A percentile compares a stretch with the other conserved stretches of the same genome.
Evolutionary conservation across 2,329 filamentous ascomycete genomes (phyloP).

Genomic region (Hypoxylon sp.): DNA sequence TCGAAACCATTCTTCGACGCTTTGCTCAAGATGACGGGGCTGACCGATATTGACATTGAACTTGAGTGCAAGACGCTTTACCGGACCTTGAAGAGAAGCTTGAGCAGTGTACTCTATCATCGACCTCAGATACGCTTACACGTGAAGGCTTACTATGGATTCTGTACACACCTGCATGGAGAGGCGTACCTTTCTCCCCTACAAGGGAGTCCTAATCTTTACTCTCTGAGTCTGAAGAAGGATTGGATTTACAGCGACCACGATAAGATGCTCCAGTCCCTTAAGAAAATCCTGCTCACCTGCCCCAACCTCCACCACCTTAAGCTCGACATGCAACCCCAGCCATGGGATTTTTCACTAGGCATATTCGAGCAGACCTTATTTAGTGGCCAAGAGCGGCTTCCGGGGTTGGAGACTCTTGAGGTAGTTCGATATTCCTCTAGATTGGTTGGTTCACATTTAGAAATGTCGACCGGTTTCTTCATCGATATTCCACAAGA

Average conservation of each 20-base stretch:
- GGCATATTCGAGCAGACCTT: neutral
- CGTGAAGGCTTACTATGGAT: neutral
- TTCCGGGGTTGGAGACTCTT: constrained; percentile 1
- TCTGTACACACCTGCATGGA: too few relatives aligned
- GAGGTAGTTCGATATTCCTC: neutral
- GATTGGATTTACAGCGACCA: too few relatives aligned
- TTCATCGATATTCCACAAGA: neutral
- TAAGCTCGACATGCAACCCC: neutral
- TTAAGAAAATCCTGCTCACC: constrained; percentile 8
- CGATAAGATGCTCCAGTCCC: neutral
- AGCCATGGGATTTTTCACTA: neutral
- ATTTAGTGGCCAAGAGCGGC: constrained; percentile 1
- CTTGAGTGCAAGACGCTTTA: neutral
- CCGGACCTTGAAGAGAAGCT: neutral
- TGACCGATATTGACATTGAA: constrained; percentile 9
- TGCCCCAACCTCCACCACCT: constrained; percentile 16
- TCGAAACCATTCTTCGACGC: neutral
- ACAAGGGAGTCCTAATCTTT: neutral
- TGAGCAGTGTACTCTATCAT: neutral
- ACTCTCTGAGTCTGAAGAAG: constrained; percentile 3
- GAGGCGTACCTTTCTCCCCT: neutral
- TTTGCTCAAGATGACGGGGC: constrained; percentile 1
- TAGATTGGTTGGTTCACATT: neutral
- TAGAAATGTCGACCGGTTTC: neutral
- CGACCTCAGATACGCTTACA: constrained; percentile 3